Percentiles rank a stretch among this genome's conserved stretches.
Evolutionary conservation across 805 yeast genomes (phyloP).

Genomic region (Kuraishia hungarica): DNA sequence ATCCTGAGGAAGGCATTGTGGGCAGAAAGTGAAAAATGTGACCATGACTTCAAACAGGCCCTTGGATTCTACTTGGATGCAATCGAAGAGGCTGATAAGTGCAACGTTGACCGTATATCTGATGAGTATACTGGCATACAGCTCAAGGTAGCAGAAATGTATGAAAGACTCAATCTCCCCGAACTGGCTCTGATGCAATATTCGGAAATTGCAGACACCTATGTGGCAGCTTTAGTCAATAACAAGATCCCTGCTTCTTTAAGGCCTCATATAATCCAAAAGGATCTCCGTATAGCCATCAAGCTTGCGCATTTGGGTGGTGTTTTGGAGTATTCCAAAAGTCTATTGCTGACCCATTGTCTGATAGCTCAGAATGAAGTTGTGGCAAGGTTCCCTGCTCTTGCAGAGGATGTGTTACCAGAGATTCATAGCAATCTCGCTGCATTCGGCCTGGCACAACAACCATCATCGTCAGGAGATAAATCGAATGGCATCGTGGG

Average conservation of each 20-base stretch:
- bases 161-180: constrained; percentile 11
- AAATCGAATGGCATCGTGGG: neutral
- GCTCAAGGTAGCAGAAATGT: constrained; percentile 81
- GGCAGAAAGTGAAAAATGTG: constrained; percentile 71
- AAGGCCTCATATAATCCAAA: constrained; percentile 56
- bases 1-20: constrained; percentile 67
- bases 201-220: constrained; percentile 54
- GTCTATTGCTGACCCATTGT: neutral
- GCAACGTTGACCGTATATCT: constrained; percentile 46
- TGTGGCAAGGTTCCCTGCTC: neutral
- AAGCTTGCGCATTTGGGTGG: constrained; percentile 52
- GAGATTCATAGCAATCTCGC: neutral
- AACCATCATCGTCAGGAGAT: neutral
- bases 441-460: neutral
- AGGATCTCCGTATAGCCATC: constrained; percentile 61
- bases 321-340: neutral
- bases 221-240: constrained; percentile 41
- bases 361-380: neutral
- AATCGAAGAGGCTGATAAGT: constrained; percentile 47
- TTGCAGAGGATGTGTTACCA: neutral
- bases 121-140: constrained; percentile 91
- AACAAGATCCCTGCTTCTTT: constrained; percentile 27
- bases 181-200: constrained; percentile 14
- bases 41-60: constrained; percentile 58
- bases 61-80: constrained; percentile 69